These are phyloP conservation scores for Coprinopsis sp. DNA, from an alignment of 768 basidiomycete species.

Conservation along the genomic window DNA sequence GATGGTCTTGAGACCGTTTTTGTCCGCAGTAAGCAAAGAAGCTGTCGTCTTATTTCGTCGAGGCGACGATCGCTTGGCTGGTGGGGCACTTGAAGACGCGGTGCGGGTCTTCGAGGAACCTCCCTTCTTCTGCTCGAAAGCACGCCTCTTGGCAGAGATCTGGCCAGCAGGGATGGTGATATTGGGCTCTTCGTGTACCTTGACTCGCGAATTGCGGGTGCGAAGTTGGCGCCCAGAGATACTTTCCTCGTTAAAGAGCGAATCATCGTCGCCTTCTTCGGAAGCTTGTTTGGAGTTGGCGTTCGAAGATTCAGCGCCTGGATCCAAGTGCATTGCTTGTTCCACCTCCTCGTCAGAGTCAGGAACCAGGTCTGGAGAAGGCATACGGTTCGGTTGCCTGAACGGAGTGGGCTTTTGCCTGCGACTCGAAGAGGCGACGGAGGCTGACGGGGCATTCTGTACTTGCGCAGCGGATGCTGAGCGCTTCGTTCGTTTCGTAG, in stretches of 20 bases:
- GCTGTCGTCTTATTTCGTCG: constrained; percentile 41
- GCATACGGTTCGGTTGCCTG: constrained; percentile 4
- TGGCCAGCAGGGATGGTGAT: constrained; percentile 30
- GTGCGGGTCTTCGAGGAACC: neutral
- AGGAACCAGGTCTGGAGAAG: constrained; percentile 25
- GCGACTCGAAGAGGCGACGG: neutral
- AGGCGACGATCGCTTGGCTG: constrained; percentile 38
- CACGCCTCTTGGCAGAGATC: constrained; percentile 47
- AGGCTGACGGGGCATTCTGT: too few species aligned
- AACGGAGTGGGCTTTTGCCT: neutral
- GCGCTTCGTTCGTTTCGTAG: neutral
- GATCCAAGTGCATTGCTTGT: constrained; percentile 2
- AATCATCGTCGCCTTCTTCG: constrained; percentile 6
- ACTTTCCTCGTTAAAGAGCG: constrained; percentile 14
- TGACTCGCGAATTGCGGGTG: constrained; percentile 49
- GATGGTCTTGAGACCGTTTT: constrained; percentile 47
- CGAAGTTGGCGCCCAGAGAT: constrained; percentile 44
- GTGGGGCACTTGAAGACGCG: constrained; percentile 6
- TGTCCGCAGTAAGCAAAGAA: constrained; percentile 51
- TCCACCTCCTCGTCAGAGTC: constrained; percentile 29
- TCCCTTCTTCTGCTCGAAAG: constrained; percentile 23
- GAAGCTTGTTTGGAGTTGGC: neutral
- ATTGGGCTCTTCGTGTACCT: constrained; percentile 42
- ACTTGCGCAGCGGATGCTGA: too few species aligned
- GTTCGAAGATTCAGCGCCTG: neutral